Evolutionary conservation across 2,329 filamentous ascomycete species (phyloP), one percentile per base, ranked within the genome.

Genomic region (Massarina eburnea): DNA sequence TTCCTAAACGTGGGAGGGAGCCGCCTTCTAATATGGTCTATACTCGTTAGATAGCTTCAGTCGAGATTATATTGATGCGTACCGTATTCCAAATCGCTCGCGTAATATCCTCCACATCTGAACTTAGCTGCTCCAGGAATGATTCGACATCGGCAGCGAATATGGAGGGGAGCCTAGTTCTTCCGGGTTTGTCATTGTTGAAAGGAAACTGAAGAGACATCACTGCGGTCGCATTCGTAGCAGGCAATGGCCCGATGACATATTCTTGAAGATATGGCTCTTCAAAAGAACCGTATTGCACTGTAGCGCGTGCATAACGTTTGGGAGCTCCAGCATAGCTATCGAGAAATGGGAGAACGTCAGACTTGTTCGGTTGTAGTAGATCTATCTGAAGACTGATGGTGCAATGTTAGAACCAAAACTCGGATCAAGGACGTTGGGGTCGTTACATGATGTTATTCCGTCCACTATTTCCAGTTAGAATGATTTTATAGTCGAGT

Each of bases 201-300:
- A 61, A 61, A 4, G 51, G 54, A 26, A 50, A 62, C 4, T 52
- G 48, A 27, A 62, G 51, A 12, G 56, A 56, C 26, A 48, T 15
- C 17, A 59, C 42, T 0, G 68, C 70, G 0, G 72, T 73, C 1
- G 62, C 59, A 30, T 74, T 66, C 19, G 65, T 61, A 32, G 77
- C 59, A 3, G 77, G 77, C 19, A 81, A 55, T 14, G 78, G 78
- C 0, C 78, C 78, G 14, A 80, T 73, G 36, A 76, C 59, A 49
- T 78, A 74, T 45, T 80, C 71, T 36, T 69, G 62, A 38, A 66
- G 61, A 46, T 68, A 67, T 0, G 75, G 62, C 8, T 70, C 51
- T 37, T 46, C 43, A 29, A 21, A n/a, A 10, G 52, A 44, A 12
- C 51, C 51, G 21, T 38, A 54, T 12, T 46, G 39, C 12, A 63